phyloP scores from a whole-genome alignment of 495 filamentous ascomycete genomes.

The Aspergillus sclerotioniger region DNA sequence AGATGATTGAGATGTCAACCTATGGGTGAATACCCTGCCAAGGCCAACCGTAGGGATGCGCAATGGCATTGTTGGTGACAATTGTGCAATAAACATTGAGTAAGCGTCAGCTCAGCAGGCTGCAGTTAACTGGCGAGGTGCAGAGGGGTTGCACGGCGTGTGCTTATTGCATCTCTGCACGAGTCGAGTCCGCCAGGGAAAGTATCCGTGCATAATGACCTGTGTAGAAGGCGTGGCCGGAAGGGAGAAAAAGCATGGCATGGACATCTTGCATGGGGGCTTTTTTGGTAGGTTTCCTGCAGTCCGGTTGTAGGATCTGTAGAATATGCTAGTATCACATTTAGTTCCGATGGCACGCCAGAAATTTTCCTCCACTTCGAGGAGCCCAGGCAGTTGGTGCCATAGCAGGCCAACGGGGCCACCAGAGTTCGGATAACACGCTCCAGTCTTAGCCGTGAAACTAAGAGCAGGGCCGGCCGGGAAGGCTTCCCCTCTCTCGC shows the following conservation, averaged over 20 bases:
- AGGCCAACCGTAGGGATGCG: background rate
- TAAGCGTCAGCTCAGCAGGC: background rate
- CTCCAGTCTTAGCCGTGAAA: background rate
- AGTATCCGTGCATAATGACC: constrained; percentile 1
- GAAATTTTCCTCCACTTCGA: background rate
- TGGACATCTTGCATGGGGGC: background rate
- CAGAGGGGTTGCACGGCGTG: constrained; percentile 16
- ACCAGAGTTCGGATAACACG: background rate
- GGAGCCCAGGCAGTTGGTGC: background rate
- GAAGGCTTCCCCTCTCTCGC: background rate
- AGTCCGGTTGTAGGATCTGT: background rate
- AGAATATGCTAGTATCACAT: background rate
- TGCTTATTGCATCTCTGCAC: constrained; percentile 1
- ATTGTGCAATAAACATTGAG: background rate
- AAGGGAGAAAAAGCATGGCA: background rate
- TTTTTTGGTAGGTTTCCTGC: background rate
- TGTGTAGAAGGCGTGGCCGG: constrained; percentile 7
- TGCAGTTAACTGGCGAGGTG: background rate
- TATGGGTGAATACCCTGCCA: background rate
- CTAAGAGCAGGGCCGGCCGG: constrained; percentile 1
- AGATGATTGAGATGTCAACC: background rate
- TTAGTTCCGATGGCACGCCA: background rate
- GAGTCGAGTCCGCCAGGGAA: background rate
- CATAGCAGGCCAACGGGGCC: background rate
- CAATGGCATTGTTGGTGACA: constrained; percentile 2